Evolutionary conservation across 176 grass and related monocot species (phyloP).

Genomic region (Triticum monococcum): DNA sequence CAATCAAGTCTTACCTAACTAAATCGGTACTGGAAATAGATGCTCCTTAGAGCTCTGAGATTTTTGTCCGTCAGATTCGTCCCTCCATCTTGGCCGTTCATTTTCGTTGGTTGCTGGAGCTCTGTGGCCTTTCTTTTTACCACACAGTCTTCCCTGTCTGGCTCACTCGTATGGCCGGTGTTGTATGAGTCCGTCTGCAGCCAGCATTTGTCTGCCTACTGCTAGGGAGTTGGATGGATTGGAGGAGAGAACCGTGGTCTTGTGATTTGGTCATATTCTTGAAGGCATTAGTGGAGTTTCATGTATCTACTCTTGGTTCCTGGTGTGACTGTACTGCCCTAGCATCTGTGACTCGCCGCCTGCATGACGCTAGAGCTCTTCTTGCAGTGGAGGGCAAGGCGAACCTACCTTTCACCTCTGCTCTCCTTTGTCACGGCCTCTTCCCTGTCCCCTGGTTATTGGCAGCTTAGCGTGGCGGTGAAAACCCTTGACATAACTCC

Average conservation of each 20-base stretch:
- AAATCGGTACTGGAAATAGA: neutral
- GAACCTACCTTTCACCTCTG: neutral
- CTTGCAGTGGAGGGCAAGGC: neutral
- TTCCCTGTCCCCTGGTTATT: neutral
- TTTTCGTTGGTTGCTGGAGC: neutral
- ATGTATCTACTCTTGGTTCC: neutral
- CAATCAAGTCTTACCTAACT: neutral
- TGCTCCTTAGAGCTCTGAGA: neutral
- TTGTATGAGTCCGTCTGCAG: neutral
- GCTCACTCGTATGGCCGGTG: neutral
- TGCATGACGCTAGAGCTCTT: neutral
- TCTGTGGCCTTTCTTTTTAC: neutral
- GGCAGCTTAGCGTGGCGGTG: neutral
- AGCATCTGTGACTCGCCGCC: neutral
- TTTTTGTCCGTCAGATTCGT: neutral
- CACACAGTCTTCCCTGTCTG: neutral
- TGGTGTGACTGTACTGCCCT: neutral
- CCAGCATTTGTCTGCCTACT: neutral
- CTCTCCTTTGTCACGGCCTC: neutral
- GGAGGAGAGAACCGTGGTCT: neutral
- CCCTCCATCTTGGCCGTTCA: neutral
- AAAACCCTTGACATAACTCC: neutral
- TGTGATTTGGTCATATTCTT: neutral
- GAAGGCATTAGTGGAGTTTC: neutral
- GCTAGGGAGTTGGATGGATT: neutral